A percentile compares a stretch with the other conserved stretches of the same genome.
phyloP scores from a whole-genome alignment of 2,329 filamentous ascomycete species.

The Fusarium tjaetaba region DNA sequence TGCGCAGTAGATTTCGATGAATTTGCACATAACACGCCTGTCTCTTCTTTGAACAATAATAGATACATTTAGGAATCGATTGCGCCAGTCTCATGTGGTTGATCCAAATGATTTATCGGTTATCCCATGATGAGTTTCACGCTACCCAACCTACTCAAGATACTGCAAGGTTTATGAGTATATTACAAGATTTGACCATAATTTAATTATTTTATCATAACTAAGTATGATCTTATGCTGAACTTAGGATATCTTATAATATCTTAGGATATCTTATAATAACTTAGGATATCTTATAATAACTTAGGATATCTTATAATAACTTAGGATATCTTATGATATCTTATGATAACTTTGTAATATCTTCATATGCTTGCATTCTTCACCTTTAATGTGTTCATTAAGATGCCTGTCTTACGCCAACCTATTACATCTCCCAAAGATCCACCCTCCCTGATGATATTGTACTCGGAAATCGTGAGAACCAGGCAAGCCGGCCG shows the following conservation, averaged over 20 bases:
- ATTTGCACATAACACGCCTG: neutral
- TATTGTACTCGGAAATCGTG: neutral
- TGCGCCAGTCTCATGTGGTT: neutral
- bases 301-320: neutral
- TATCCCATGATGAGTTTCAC: neutral
- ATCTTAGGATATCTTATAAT: neutral
- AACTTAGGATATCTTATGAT: neutral
- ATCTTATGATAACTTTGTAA: neutral
- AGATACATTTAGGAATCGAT: neutral
- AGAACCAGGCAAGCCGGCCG: neutral
- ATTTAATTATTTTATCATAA: no score
- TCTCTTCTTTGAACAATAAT: neutral
- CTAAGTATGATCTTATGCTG: neutral
- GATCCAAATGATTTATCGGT: neutral
- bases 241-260: neutral
- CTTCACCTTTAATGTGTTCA: neutral
- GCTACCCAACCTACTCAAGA: neutral
- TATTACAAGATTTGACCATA: neutral
- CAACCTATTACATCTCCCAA: neutral
- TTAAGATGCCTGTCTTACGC: neutral
- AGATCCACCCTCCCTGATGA: neutral
- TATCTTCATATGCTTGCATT: neutral
- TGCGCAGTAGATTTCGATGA: neutral
- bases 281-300: neutral
- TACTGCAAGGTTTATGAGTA: neutral